phyloP scores from a whole-genome alignment of 108 stramenopile species.

The Skeletonema grethae region DNA sequence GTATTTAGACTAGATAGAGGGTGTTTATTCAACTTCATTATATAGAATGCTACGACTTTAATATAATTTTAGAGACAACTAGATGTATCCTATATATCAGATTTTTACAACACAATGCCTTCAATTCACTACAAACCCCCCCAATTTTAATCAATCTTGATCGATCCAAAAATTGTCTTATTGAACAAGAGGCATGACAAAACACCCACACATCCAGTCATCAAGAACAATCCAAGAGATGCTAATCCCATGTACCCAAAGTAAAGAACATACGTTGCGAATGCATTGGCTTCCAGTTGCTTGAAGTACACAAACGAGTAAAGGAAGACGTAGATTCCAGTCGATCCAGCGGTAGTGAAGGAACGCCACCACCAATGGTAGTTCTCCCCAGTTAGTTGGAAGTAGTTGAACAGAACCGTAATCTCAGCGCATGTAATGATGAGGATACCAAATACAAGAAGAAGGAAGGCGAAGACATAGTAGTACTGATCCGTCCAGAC shows the following conservation, averaged over 20 bases:
- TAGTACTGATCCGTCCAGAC: constrained; percentile 98
- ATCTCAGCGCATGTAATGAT: constrained; percentile 96
- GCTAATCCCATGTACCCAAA: constrained; percentile 98
- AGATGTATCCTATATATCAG: neutral
- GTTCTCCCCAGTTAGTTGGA: constrained; percentile 98
- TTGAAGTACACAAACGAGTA: constrained; percentile 95
- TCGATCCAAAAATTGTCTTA: constrained; percentile 90
- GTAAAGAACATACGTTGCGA: constrained; percentile 95
- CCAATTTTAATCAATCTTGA: constrained; percentile 96
- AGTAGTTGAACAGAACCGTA: constrained; percentile 97
- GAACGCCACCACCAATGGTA: constrained; percentile 99
- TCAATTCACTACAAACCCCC: neutral
- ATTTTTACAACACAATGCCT: neutral
- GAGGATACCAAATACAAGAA: constrained; percentile 95
- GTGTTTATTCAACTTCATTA: neutral
- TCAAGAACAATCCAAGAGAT: constrained; percentile 87
- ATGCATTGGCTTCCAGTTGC: constrained; percentile 81
- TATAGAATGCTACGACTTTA: neutral
- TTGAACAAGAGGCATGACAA: constrained; percentile 93
- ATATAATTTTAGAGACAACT: no score
- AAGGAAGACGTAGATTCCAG: constrained; percentile 94
- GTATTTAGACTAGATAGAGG: no score
- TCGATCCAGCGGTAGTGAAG: constrained; percentile 87
- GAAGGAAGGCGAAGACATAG: constrained; percentile 98
- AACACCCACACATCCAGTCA: constrained; percentile 97